These are phyloP conservation scores for Venturia pyrina DNA, from an alignment of 2,329 filamentous ascomycete genomes.

Conservation along the genomic window DNA sequence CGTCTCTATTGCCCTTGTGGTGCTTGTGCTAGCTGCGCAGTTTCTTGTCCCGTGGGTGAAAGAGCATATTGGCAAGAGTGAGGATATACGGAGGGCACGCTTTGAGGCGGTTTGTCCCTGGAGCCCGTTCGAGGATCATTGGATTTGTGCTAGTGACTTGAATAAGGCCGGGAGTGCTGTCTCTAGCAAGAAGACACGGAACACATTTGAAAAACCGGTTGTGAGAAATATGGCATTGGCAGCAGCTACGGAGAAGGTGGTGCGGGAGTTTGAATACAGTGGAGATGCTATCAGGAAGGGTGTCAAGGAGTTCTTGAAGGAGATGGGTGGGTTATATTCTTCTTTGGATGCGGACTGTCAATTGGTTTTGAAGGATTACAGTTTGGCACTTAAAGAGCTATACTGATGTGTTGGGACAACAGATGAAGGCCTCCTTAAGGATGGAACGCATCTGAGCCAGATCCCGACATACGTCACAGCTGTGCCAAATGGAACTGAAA, in stretches of 20 bases:
- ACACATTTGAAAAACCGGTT: conserved; percentile 5
- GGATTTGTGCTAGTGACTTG: conserved; percentile 5
- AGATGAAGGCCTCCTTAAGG: conserved; percentile 73
- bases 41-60: conserved; percentile 28
- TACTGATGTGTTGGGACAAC: conserved; percentile 8
- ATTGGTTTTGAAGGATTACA: not conserved
- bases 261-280: conserved; percentile 75
- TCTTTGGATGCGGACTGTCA: conserved; percentile 11
- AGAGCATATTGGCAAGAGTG: conserved; percentile 4
- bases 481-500: conserved; percentile 94
- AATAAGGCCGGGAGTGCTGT: not conserved
- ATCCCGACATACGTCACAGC: conserved; percentile 95
- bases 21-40: conserved; percentile 25
- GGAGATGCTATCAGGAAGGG: conserved; percentile 68
- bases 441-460: conserved; percentile 78
- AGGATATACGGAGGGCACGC: not conserved
- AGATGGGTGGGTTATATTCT: conserved; percentile 54
- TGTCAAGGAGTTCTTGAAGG: conserved; percentile 73
- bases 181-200: not conserved
- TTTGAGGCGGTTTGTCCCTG: conserved; percentile 7
- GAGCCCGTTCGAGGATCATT: conserved; percentile 11
- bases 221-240: conserved; percentile 27
- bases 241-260: conserved; percentile 69
- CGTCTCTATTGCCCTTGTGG: conserved; percentile 22
- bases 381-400: not conserved